Percentiles rank a stretch among this genome's conserved stretches.
Conservation (phyloP, 108 stramenopile species). For the Skeletonema costatum region DNA sequence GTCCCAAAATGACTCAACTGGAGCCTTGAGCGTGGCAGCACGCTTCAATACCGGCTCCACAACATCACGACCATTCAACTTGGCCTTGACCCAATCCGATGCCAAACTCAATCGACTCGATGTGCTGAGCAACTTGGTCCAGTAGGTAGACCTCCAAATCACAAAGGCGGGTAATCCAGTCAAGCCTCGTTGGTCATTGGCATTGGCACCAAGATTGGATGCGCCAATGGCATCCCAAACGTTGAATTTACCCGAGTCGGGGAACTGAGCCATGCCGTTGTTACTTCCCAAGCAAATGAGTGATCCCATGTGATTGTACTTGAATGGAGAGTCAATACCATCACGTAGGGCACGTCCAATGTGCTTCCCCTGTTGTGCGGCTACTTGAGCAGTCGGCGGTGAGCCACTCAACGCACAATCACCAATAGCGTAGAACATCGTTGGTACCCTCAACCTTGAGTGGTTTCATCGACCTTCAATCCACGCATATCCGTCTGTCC, state of each 20-base stretch:
- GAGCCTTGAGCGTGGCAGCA: conserved; percentile 7
- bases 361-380: conserved; percentile 56
- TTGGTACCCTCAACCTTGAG: conserved; percentile 45
- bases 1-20: conserved; percentile 29
- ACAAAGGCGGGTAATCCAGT: conserved; percentile 57
- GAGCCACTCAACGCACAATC: conserved; percentile 65
- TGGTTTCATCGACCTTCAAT: conserved; percentile 54
- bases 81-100: conserved; percentile 69
- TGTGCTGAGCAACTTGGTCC: conserved; percentile 66
- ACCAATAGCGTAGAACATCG: conserved; percentile 73
- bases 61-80: conserved; percentile 18
- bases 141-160: conserved; percentile 75
- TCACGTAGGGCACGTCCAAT: conserved; percentile 51
- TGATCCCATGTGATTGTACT: conserved; percentile 38
- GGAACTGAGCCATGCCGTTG: conserved; percentile 35
- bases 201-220: conserved; percentile 5
- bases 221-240: conserved; percentile 30
- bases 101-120: conserved; percentile 66
- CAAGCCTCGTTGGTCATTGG: conserved; percentile 25
- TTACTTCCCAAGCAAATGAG: conserved; percentile 36
- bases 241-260: conserved; percentile 10
- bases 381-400: conserved; percentile 66
- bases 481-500: conserved; percentile 50
- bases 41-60: conserved; percentile 17
- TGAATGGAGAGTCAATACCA: conserved; percentile 28